Base-by-base conservation (phyloP, 208 protist genomes). In the Kentomonas sorsogonicus region DNA sequence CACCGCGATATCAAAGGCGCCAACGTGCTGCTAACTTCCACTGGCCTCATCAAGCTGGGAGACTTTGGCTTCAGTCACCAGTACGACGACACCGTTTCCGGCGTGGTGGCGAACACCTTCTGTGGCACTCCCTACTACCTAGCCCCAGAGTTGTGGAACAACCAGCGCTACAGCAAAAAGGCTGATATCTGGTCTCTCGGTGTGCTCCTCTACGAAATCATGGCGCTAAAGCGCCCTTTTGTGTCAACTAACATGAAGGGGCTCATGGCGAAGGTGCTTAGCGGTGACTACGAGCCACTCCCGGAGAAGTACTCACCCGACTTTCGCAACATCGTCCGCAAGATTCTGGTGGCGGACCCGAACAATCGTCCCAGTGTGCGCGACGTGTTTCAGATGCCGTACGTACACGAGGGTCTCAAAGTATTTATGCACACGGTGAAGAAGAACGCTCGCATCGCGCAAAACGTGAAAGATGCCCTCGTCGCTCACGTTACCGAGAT, bases 31-130 rank as follows among this genome's bases (percentile, higher is more conserved):
- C 74, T 96, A 18, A 93, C 85, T 1, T 86, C 83, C 18, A 86
- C 78, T 1, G 91, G 91, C 0, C 64, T 93, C 41, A 86, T 94
- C 41, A 96, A 96, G 58, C 77, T 96, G 20, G 88, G 83, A 16
- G 91, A 96, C 74, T 96, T 96, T 70, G 91, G 91, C 15, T 93
- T 87, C 26, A 89, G 86, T 60, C 77, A 81, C 66, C 86, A 93
- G 69, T 93, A 93, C 63, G 85, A 93, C 46, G 85, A 93, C 50
- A 93, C 85, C 1, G 85, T 93, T 6, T 93, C 85, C 1, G 91
- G 91, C 15, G 85, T 89, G 0, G 85, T 93, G 10, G 85, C 85
- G 0, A 93, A 86, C 67, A 93, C 85, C 13, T 93, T 93, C 72
- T 73, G 64, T 36, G 76, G 76, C 5, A 83, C 76, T 0, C 76